Percentiles rank a stretch among this genome's conserved stretches.
Conservation (phyloP, 192 early-diverging fungal species). For the Coemansia sp. region DNA sequence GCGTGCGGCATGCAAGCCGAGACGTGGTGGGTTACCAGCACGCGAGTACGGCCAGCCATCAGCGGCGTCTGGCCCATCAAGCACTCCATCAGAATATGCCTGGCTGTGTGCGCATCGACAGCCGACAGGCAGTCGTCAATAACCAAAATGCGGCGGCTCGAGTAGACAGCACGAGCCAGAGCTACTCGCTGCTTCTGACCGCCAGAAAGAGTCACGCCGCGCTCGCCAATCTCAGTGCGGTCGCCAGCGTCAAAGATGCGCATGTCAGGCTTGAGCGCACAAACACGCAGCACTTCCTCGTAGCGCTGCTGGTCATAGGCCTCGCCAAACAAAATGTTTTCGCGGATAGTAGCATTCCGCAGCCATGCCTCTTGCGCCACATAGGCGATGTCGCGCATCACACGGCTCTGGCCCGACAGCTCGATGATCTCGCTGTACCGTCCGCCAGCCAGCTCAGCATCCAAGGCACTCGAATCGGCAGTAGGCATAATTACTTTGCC, state of each 20-base stretch:
- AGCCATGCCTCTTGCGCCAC: slow-evolving; percentile 81
- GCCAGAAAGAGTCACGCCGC: slow-evolving; percentile 80
- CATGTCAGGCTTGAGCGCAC: slow-evolving; percentile 81
- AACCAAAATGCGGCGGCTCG: slow-evolving; percentile 64
- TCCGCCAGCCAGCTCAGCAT: neutral
- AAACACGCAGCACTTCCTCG: slow-evolving; percentile 73
- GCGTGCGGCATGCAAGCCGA: slow-evolving; percentile 62
- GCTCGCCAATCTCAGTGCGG: slow-evolving; percentile 90
- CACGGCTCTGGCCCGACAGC: slow-evolving; percentile 13
- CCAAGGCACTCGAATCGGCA: neutral
- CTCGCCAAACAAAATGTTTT: slow-evolving; percentile 88
- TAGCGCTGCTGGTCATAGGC: slow-evolving; percentile 77
- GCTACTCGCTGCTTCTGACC: slow-evolving; percentile 87
- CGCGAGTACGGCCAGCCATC: slow-evolving; percentile 72
- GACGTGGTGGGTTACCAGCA: slow-evolving; percentile 95
- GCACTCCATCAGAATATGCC: slow-evolving; percentile 78
- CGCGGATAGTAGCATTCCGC: slow-evolving; percentile 70
- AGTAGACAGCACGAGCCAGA: slow-evolving; percentile 86
- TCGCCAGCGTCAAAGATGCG: slow-evolving; percentile 85
- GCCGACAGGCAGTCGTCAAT: slow-evolving; percentile 94
- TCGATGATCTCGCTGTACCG: slow-evolving; percentile 9
- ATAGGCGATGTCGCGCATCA: slow-evolving; percentile 69
- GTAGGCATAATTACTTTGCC: slow-evolving; percentile 25
- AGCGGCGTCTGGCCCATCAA: slow-evolving; percentile 61
- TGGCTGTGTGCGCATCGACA: slow-evolving; percentile 93